phyloP scores from a whole-genome alignment of 2,329 filamentous ascomycete species.

The Daldinia sp. region DNA sequence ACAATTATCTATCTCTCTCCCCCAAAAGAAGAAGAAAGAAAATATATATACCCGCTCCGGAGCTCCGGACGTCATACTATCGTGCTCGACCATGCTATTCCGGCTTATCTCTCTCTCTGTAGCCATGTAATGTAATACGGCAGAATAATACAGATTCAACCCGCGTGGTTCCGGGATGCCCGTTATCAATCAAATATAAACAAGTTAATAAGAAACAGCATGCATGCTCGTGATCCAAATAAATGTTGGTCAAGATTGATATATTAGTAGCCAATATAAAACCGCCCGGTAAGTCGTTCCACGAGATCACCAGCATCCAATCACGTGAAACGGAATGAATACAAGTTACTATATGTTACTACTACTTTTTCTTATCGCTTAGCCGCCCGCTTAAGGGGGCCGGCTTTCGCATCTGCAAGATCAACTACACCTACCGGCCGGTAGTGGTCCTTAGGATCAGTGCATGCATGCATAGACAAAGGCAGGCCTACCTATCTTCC shows the following conservation, averaged over 20 bases:
- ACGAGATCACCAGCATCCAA: conserved; percentile 11
- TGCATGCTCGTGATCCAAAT: not conserved
- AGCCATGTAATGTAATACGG: not conserved
- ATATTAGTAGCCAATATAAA: conserved; percentile 12
- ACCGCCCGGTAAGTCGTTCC: conserved; percentile 8
- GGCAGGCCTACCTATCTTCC: not conserved
- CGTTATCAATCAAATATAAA: conserved; percentile 11
- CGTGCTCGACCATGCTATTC: not conserved
- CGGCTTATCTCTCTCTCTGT: not conserved
- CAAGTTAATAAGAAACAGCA: not conserved
- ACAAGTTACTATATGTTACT: not conserved
- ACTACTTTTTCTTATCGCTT: conserved; percentile 16
- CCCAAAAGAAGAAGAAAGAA: not conserved
- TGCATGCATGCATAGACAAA: not conserved
- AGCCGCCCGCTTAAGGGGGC: conserved; percentile 4
- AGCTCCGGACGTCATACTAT: conserved; percentile 1
- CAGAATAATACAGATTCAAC: not conserved
- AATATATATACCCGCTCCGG: not conserved
- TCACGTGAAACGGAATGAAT: conserved; percentile 12
- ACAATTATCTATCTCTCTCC: not conserved
- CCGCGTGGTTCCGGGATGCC: not conserved
- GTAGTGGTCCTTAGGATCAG: not conserved
- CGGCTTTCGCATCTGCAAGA: conserved; percentile 28
- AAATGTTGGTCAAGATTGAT: not conserved
- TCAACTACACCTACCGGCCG: conserved; percentile 2